Percentiles rank a stretch among this genome's conserved stretches.
Evolutionary conservation across 2,329 filamentous ascomycete genomes (phyloP).

Genomic region (Microthyrium microscopicum): DNA sequence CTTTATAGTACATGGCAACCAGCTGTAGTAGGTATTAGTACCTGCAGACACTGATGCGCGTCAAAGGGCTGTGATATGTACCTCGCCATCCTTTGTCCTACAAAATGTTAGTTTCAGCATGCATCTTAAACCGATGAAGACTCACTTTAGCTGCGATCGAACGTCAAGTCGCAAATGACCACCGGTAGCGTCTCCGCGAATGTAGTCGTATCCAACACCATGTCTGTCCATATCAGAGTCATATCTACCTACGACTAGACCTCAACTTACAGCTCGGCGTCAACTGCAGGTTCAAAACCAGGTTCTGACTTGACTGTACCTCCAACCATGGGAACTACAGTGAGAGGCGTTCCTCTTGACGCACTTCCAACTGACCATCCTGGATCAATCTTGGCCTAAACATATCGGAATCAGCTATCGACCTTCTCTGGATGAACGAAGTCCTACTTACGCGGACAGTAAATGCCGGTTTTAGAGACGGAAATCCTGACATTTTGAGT

Average conservation of each 20-base stretch:
- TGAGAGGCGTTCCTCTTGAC: background rate
- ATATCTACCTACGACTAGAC: background rate
- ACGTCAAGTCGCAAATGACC: conserved; percentile 24
- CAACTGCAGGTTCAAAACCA: conserved; percentile 20
- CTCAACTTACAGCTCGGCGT: conserved; percentile 16
- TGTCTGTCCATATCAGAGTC: conserved; percentile 9
- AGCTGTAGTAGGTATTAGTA: conserved; percentile 7
- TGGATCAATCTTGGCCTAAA: background rate
- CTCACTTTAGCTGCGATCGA: conserved; percentile 24
- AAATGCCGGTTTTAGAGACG: conserved; percentile 23
- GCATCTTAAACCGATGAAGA: background rate
- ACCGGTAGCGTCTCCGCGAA: conserved; percentile 23
- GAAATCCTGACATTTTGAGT: conserved; percentile 22
- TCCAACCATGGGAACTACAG: conserved; percentile 23
- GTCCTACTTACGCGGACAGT: conserved; percentile 18
- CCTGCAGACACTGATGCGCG: background rate
- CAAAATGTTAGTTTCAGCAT: conserved; percentile 1
- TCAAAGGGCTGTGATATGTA: background rate
- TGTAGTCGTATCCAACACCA: conserved; percentile 25
- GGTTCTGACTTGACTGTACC: conserved; percentile 21
- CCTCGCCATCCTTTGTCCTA: background rate
- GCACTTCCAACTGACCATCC: background rate
- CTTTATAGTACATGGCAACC: conserved; percentile 25
- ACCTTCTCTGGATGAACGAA: conserved; percentile 1
- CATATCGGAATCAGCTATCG: conserved; percentile 16